Conservation (phyloP, 352 stramenopile species). For the Phytophthora podocarpi region DNA sequence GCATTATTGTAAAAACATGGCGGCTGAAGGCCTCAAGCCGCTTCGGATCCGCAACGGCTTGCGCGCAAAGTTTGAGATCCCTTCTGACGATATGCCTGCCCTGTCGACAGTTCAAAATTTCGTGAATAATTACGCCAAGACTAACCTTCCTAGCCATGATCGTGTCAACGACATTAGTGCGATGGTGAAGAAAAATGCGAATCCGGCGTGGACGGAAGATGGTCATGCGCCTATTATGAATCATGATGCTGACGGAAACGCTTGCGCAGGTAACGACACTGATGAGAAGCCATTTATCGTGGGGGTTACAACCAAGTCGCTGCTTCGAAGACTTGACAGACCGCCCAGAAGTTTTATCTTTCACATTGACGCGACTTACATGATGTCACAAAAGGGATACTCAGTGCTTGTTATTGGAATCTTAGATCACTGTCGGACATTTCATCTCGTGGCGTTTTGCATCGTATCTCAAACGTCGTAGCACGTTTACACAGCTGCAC, state of each 20-base stretch:
- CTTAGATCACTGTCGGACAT: constrained; percentile 13
- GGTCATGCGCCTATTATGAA: too few relatives aligned
- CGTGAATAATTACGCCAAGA: background rate
- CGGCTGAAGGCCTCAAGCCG: background rate
- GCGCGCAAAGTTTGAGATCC: background rate
- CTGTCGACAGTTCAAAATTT: constrained; percentile 1
- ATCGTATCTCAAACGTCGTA: constrained; percentile 6
- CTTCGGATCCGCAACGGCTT: background rate
- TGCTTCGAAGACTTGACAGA: background rate
- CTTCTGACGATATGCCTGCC: background rate
- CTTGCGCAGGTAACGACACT: background rate
- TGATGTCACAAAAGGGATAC: constrained; percentile 15
- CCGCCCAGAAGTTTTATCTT: background rate
- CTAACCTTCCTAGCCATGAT: background rate
- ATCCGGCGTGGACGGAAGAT: background rate
- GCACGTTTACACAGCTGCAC: background rate
- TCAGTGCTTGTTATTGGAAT: constrained; percentile 24
- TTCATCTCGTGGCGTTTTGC: constrained; percentile 29
- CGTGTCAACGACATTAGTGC: background rate
- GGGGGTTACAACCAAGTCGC: constrained; percentile 1
- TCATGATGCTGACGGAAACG: background rate
- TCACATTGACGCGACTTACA: constrained; percentile 25
- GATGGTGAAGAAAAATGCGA: background rate
- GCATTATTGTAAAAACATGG: background rate
- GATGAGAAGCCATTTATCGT: constrained; percentile 1